These are phyloP conservation scores for Chloris gayana DNA, from an alignment of 176 grass and related monocot genomes.

Conservation along the genomic window DNA sequence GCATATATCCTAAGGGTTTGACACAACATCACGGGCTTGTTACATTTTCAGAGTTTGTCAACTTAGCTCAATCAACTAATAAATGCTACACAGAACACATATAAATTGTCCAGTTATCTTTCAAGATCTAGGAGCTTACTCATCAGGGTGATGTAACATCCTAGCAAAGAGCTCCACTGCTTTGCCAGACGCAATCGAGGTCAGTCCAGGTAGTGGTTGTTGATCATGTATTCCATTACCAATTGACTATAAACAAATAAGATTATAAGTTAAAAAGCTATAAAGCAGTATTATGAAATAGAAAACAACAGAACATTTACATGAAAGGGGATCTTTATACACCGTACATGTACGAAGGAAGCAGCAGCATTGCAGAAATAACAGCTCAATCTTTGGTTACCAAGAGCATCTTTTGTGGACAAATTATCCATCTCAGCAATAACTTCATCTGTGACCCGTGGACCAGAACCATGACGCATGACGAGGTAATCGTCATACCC, in stretches of 20 bases:
- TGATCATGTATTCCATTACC: conserved; percentile 58
- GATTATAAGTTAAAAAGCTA: background rate
- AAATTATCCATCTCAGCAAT: conserved; percentile 40
- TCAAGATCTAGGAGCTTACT: conserved; percentile 47
- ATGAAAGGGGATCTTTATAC: conserved; percentile 1
- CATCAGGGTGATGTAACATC: conserved; percentile 84
- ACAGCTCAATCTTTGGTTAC: conserved; percentile 68
- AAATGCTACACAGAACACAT: conserved; percentile 4
- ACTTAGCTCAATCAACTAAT: conserved; percentile 20
- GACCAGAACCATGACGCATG: conserved; percentile 92
- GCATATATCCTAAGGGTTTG: conserved; percentile 76
- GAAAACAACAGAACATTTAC: conserved; percentile 5
- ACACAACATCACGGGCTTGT: background rate
- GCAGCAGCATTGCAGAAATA: conserved; percentile 80
- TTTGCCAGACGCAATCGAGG: conserved; percentile 76
- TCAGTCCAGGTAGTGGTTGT: conserved; percentile 79
- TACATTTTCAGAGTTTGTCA: background rate
- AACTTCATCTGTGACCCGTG: conserved; percentile 35
- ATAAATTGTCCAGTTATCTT: conserved; percentile 11
- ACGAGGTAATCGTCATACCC: conserved; percentile 89
- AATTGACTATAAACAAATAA: conserved; percentile 53
- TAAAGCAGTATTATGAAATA: conserved; percentile 3
- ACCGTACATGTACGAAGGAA: conserved; percentile 65
- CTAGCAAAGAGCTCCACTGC: conserved; percentile 87
- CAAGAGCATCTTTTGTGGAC: conserved; percentile 44